Conservation (phyloP, 257 asterid species). For the Thymus mandschuricus region DNA sequence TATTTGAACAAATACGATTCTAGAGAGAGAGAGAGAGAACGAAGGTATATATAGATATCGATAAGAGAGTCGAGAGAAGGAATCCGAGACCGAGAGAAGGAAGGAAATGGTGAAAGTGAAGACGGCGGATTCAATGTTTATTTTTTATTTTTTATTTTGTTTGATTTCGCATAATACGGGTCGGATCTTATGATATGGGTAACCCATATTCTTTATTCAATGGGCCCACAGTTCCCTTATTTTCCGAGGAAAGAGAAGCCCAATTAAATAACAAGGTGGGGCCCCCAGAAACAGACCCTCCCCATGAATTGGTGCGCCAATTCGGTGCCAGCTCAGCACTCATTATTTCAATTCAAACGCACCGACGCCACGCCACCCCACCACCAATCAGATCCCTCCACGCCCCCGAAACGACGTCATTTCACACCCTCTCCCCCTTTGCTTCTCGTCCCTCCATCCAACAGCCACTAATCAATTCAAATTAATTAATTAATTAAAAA, state of each 20-base stretch:
- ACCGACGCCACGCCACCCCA: slow-evolving; percentile 24
- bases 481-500: not conserved
- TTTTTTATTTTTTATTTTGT: no score
- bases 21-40: not conserved
- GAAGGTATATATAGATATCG: not conserved
- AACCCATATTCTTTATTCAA: no score
- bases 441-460: not conserved
- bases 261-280: not conserved
- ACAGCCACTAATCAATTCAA: not conserved
- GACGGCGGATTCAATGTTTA: not conserved
- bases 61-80: not conserved
- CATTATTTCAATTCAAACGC: slow-evolving; percentile 6
- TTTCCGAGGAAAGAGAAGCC: not conserved
- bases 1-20: not conserved
- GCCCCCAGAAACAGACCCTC: not conserved
- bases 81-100: not conserved
- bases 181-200: no score
- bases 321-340: slow-evolving; percentile 32
- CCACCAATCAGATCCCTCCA: slow-evolving; percentile 34
- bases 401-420: slow-evolving; percentile 22
- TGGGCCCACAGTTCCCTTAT: no score
- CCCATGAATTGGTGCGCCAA: slow-evolving; percentile 16
- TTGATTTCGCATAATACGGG: no score
- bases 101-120: slow-evolving; percentile 6
- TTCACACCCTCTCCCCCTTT: not conserved